Conservation (phyloP, 805 yeast genomes). For the Kodamaea hsintzibuensis region DNA sequence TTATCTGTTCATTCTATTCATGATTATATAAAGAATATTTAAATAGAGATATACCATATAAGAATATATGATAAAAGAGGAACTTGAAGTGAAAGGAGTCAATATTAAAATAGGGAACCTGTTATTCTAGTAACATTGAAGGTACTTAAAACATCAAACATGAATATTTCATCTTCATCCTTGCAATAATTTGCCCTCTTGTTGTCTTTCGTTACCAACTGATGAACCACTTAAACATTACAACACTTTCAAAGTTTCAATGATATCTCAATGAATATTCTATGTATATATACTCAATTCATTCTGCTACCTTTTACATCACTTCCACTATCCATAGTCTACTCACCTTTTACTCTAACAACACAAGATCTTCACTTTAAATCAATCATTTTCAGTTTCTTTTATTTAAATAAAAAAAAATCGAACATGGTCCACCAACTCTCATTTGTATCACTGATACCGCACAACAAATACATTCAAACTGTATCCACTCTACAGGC, state of each 20-base stretch:
- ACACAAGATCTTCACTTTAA: no score
- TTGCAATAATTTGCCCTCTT: no score
- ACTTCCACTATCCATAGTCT: no score
- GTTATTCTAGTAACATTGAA: not conserved
- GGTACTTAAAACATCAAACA: not conserved
- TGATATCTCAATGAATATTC: no score
- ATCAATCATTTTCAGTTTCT: not conserved
- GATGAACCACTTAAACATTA: no score
- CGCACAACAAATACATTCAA: constrained; percentile 42
- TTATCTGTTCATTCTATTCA: not conserved
- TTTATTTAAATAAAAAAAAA: not conserved
- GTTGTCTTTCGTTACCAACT: no score
- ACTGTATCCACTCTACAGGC: constrained; percentile 51
- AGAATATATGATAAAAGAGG: not conserved
- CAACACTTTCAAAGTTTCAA: no score
- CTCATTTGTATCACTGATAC: constrained; percentile 46
- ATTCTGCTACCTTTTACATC: no score
- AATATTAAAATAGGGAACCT: no score
- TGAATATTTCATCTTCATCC: not conserved
- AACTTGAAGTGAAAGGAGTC: not conserved
- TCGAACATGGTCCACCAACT: constrained; percentile 57
- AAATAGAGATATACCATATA: not conserved
- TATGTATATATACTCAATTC: no score
- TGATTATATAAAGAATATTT: no score
- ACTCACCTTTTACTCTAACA: no score